phyloP scores from a whole-genome alignment of 2,329 filamentous ascomycete species.

The Rasamsonia emersonii region DNA sequence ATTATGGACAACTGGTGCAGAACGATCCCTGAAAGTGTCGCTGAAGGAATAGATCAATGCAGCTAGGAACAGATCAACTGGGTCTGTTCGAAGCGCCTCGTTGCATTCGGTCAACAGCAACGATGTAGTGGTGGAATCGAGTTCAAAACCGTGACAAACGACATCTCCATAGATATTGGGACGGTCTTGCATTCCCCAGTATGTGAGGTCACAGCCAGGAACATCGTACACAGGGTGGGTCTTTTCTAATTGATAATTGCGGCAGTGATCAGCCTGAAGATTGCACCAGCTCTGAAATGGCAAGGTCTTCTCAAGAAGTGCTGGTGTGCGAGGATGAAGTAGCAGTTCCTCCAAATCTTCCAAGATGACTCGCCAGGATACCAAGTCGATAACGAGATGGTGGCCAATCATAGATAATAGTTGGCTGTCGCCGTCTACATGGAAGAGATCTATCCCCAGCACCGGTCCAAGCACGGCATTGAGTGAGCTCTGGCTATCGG shows the following conservation, averaged over 20 bases:
- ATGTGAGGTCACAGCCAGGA: constrained; percentile 23
- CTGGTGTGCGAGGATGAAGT: constrained; percentile 17
- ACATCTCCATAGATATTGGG: constrained; percentile 29
- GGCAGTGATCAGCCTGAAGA: constrained; percentile 21
- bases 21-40: constrained; percentile 32
- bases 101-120: constrained; percentile 25
- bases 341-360: constrained; percentile 31
- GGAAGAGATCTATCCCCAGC: constrained; percentile 35
- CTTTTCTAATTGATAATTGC: constrained; percentile 8
- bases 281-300: constrained; percentile 31
- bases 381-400: constrained; percentile 32
- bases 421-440: constrained; percentile 20
- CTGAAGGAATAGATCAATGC: constrained; percentile 37
- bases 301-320: constrained; percentile 17
- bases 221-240: constrained; percentile 12
- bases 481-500: constrained; percentile 24
- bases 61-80: constrained; percentile 29
- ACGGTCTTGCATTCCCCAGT: constrained; percentile 25
- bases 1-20: constrained; percentile 36
- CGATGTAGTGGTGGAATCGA: constrained; percentile 19
- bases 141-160: constrained; percentile 24
- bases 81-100: constrained; percentile 24
- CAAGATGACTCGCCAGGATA: constrained; percentile 32
- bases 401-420: constrained; percentile 29
- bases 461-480: constrained; percentile 30